Percentiles rank a stretch among this genome's conserved stretches.
Conservation (phyloP, 1,139 yeast genomes). For the Lodderomyces beijingensis region DNA sequence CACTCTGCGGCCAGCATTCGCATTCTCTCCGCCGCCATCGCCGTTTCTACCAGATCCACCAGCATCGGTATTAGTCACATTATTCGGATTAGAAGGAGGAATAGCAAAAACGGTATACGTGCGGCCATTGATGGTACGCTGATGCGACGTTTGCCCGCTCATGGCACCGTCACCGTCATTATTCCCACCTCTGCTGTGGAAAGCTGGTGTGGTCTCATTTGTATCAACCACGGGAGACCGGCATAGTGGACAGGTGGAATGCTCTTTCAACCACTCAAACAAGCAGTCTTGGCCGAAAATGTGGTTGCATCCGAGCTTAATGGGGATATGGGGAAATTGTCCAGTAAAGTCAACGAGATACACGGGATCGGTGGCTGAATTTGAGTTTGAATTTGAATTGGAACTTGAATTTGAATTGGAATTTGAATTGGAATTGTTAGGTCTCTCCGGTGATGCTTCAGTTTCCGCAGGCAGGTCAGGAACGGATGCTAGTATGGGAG, state of each 20-base stretch:
- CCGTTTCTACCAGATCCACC: too few species aligned
- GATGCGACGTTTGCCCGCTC: neutral
- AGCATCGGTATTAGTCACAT: too few species aligned
- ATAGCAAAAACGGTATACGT: slow-evolving; percentile 1
- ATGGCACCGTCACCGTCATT: neutral
- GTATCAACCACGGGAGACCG: slow-evolving; percentile 43
- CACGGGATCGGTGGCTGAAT: slow-evolving; percentile 6
- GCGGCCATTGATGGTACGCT: neutral
- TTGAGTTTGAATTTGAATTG: slow-evolving; percentile 3
- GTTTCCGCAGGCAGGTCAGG: neutral
- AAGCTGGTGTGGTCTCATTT: neutral
- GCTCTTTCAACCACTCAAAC: slow-evolving; percentile 66
- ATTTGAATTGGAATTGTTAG: neutral
- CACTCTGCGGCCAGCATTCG: too few species aligned
- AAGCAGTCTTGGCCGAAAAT: slow-evolving; percentile 72
- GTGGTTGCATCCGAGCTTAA: slow-evolving; percentile 78
- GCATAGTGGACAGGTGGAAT: slow-evolving; percentile 78
- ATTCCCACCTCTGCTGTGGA: slow-evolving; percentile 16
- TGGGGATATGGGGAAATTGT: slow-evolving; percentile 55
- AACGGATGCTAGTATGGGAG: neutral
- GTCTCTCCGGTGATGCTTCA: neutral
- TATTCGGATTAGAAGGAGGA: too few species aligned
- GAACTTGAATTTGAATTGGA: slow-evolving; percentile 2
- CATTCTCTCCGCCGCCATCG: too few species aligned
- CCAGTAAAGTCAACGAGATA: slow-evolving; percentile 25